These are phyloP conservation scores for Amaranthus cruentus DNA, from an alignment of 148 eudicot genomes.

Conservation along the genomic window DNA sequence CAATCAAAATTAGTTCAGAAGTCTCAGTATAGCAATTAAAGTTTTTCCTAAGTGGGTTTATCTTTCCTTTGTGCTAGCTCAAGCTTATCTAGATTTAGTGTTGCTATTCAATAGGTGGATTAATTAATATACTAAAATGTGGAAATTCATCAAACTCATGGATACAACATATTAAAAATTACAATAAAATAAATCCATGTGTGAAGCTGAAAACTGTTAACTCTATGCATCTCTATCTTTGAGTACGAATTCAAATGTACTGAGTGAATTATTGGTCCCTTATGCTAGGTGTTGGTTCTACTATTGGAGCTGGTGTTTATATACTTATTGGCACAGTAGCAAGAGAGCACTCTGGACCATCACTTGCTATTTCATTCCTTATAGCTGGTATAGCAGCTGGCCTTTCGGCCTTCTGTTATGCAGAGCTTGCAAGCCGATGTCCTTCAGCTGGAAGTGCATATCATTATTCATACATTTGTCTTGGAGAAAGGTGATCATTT, in stretches of 20 bases:
- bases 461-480: constrained; percentile 62
- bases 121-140: no score
- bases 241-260: not conserved
- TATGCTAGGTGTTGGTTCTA: constrained; percentile 56
- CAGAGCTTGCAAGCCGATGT: constrained; percentile 65
- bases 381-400: constrained; percentile 68
- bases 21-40: no score
- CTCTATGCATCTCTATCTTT: not conserved
- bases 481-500: constrained; percentile 58
- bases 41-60: not conserved
- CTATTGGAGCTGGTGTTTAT: constrained; percentile 76
- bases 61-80: not conserved
- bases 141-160: no score
- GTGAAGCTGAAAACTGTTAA: not conserved
- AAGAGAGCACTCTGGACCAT: constrained; percentile 63
- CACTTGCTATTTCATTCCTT: constrained; percentile 47
- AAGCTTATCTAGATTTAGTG: no score
- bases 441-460: constrained; percentile 80
- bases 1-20: no score
- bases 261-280: not conserved
- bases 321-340: constrained; percentile 71
- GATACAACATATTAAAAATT: no score
- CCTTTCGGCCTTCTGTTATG: constrained; percentile 63
- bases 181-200: not conserved
- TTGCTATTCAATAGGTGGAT: no score